These are phyloP conservation scores for Hypoxylon trugodes DNA, from an alignment of 495 filamentous ascomycete species.

Conservation along the genomic window DNA sequence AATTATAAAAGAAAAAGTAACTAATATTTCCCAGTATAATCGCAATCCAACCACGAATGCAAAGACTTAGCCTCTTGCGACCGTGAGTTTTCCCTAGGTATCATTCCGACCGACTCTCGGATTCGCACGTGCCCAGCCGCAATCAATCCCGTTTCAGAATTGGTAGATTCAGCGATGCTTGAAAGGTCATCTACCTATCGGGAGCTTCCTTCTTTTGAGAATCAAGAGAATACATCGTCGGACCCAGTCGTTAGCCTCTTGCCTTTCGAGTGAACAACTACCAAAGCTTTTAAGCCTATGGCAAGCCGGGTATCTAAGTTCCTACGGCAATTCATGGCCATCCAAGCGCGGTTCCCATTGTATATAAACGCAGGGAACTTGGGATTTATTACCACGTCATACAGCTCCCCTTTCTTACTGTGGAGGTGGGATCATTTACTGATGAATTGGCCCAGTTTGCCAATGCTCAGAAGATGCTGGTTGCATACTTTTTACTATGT, in stretches of 20 bases:
- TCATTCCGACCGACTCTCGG: not conserved
- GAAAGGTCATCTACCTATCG: not conserved
- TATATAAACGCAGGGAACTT: not conserved
- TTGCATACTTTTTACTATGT: not conserved
- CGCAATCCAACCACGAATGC: not conserved
- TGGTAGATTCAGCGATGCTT: not conserved
- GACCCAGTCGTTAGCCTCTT: not conserved
- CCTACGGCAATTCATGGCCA: not conserved
- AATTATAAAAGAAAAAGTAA: not conserved
- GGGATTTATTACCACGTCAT: not conserved
- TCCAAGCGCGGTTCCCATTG: not conserved
- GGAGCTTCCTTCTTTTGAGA: not conserved
- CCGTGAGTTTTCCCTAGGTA: not conserved
- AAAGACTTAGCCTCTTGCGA: not conserved
- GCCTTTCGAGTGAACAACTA: not conserved
- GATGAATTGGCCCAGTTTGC: not conserved
- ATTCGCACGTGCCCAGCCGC: not conserved
- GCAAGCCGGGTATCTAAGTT: not conserved
- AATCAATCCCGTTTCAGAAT: not conserved
- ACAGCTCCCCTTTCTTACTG: not conserved
- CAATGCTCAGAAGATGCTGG: not conserved
- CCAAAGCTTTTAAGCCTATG: not conserved
- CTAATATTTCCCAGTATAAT: slow-evolving; percentile 28
- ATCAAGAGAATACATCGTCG: not conserved
- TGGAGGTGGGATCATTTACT: not conserved